These are phyloP conservation scores for Drosera capensis DNA, from an alignment of 148 eudicot species.

Conservation along the genomic window DNA sequence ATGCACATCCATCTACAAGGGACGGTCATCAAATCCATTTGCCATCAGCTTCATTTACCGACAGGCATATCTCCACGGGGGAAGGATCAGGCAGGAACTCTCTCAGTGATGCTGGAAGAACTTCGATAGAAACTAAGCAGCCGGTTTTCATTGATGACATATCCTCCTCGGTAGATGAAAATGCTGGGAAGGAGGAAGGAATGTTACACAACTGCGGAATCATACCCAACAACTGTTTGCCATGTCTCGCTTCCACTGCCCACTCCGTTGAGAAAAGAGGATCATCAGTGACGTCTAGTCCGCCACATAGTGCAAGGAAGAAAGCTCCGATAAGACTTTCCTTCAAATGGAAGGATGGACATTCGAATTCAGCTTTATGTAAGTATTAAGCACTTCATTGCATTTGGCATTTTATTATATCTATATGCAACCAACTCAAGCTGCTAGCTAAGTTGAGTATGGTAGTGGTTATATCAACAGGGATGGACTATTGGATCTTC, in stretches of 20 bases:
- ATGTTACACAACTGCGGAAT: constrained; percentile 67
- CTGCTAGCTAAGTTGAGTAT: neutral
- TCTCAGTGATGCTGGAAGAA: constrained; percentile 28
- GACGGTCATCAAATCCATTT: constrained; percentile 10
- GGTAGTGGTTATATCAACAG: too few species aligned
- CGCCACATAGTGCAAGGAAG: constrained; percentile 52
- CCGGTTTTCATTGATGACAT: constrained; percentile 51
- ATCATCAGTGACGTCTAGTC: constrained; percentile 52
- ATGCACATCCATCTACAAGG: constrained; percentile 17
- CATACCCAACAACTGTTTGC: constrained; percentile 56
- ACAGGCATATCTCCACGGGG: neutral
- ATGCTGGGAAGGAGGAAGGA: constrained; percentile 28
- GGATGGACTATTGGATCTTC: too few species aligned
- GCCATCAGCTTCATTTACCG: neutral
- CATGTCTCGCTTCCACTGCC: constrained; percentile 59
- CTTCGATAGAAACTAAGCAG: constrained; percentile 30
- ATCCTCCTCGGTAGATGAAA: constrained; percentile 41
- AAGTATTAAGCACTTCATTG: constrained; percentile 11
- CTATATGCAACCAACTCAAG: neutral
- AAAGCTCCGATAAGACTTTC: constrained; percentile 50
- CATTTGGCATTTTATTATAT: neutral
- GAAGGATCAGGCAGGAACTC: constrained; percentile 17
- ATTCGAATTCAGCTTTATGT: constrained; percentile 38
- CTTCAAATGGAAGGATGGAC: constrained; percentile 80
- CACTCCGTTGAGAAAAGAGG: constrained; percentile 61